Evolutionary conservation across 1,284 basidiomycete species (phyloP), one percentile per base, ranked within the genome.

Genomic region (Boletus semigastroideus): DNA sequence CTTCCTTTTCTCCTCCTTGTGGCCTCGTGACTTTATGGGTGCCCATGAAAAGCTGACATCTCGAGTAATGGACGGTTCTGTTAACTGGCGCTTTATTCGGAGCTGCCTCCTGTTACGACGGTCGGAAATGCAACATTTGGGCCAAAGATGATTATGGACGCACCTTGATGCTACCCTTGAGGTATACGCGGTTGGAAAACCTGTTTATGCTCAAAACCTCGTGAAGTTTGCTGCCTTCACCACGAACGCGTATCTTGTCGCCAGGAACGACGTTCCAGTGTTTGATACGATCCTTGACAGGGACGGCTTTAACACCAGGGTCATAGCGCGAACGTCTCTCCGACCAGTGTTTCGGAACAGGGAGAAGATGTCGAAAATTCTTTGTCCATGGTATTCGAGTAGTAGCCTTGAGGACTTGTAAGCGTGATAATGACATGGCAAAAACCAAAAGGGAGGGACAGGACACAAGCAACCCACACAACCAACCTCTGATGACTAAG

Each of bases 241-340:
- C 87, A 10, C 79, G 77, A 49, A 91, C 59, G 47, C 85, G 78
- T 61, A 92, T 81, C 51, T 80, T 79, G 71, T 92, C 89, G n/a
- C 89, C 89, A 9, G 90, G 87, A 27, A 90, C 84, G 55, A 92
- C 79, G 61, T 92, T 92, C 89, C 89, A 92, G 65, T 80, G 84
- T 68, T 90, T 89, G 47, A 92, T 87, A 49, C 89, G 78, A 60
- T 90, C 85, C 54, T 77, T 77, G 16, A 79, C 76, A 34, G 78
- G 75, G 47, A 80, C 81, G 39, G 79, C 77, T 65, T 86, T 86
- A 17, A 73, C 55, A 14, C 52, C 51, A 1, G 68, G 61, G 54
- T 72, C 71, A 37, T 59, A 54, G 43, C 67, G 68, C n/a, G 65
- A 68, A 44, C 54, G 55, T 41, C 66, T 70, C 36, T 66, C 61